phyloP scores from a whole-genome alignment of 768 basidiomycete genomes.

The Leccinum sublutescens region DNA sequence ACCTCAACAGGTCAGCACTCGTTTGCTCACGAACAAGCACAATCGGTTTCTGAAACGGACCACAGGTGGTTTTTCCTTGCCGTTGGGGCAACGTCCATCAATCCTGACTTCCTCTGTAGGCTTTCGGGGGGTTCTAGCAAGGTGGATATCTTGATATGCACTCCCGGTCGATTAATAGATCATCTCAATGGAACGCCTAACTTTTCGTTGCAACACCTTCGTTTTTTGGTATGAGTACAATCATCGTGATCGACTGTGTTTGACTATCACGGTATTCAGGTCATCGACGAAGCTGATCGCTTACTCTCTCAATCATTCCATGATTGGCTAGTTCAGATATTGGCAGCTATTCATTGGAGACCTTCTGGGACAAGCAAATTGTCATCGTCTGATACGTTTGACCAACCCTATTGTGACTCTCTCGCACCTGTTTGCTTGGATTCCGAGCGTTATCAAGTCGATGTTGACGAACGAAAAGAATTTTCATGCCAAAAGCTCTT shows the following conservation, averaged over 20 bases:
- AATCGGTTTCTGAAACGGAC: conserved; percentile 64
- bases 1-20: conserved; percentile 93
- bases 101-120: conserved; percentile 35
- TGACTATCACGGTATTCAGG: conserved; percentile 43
- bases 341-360: conserved; percentile 64
- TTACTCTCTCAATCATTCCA: conserved; percentile 94
- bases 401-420: conserved; percentile 35
- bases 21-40: conserved; percentile 86
- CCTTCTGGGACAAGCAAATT: conserved; percentile 6
- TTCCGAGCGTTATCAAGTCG: conserved; percentile 35
- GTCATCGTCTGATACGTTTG: conserved; percentile 6
- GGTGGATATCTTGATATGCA: conserved; percentile 92
- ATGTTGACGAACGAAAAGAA: conserved; percentile 54
- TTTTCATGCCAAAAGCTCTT: conserved; percentile 90
- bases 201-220: conserved; percentile 90
- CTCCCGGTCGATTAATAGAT: conserved; percentile 93
- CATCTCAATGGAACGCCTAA: conserved; percentile 86
- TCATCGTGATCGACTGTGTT: neutral
- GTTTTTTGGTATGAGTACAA: conserved; percentile 74
- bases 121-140: conserved; percentile 85
- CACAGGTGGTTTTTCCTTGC: conserved; percentile 41
- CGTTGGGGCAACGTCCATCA: neutral
- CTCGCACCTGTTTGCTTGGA: conserved; percentile 60
- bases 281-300: conserved; percentile 98
- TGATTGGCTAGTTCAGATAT: conserved; percentile 86